phyloP scores from a whole-genome alignment of 2,329 filamentous ascomycete species.

The Cladosporium sp. region DNA sequence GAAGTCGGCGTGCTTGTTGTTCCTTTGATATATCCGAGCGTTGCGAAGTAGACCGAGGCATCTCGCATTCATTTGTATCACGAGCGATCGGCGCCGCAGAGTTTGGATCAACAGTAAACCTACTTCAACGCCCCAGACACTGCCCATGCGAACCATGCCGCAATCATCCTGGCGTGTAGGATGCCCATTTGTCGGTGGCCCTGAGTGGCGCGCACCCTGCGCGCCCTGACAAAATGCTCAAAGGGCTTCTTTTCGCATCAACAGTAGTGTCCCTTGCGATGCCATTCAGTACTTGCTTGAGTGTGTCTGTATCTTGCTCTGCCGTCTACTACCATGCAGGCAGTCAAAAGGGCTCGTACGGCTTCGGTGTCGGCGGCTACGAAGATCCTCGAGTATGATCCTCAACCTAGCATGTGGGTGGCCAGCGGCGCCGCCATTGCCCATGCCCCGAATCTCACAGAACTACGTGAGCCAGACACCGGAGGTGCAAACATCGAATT shows the following conservation, averaged over 20 bases:
- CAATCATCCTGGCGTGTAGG: neutral
- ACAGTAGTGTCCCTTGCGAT: neutral
- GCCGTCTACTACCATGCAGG: neutral
- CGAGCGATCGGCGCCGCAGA: neutral
- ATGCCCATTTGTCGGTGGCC: neutral
- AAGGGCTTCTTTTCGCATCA: neutral
- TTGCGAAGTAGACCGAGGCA: neutral
- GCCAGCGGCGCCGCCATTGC: conserved; percentile 34
- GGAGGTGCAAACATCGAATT: conserved; percentile 30
- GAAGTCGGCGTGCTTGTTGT: too few relatives aligned
- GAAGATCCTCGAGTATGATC: conserved; percentile 33
- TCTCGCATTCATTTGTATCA: neutral
- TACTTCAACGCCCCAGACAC: neutral
- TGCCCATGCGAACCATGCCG: neutral
- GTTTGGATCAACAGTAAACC: neutral
- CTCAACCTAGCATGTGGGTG: conserved; percentile 41
- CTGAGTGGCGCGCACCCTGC: neutral
- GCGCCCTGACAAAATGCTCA: neutral
- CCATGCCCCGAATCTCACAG: conserved; percentile 35
- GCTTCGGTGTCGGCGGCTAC: conserved; percentile 5
- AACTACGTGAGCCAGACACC: conserved; percentile 29
- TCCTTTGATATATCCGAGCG: neutral
- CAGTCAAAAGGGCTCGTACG: conserved; percentile 2
- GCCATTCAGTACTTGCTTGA: neutral
- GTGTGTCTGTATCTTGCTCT: neutral